These are phyloP conservation scores for Diaporthe ilicicola DNA, from an alignment of 2,329 filamentous ascomycete genomes.

Conservation along the genomic window DNA sequence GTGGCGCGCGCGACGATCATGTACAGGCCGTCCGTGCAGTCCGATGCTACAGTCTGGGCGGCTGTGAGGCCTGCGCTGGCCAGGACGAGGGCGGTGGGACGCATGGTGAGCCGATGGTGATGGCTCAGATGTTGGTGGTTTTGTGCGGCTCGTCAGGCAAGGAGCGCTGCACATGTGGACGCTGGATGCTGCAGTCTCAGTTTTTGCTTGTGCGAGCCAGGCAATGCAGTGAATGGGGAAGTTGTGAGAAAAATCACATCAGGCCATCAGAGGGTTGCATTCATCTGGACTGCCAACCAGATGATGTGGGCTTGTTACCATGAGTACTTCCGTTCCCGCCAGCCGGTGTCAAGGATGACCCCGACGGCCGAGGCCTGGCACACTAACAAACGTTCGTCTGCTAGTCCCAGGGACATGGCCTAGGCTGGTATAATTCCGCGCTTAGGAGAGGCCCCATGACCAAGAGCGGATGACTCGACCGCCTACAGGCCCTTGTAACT, in stretches of 20 bases:
- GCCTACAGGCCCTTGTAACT: not conserved
- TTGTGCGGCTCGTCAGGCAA: not conserved
- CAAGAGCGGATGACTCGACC: not conserved
- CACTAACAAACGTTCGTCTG: not conserved
- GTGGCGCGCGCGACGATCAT: conserved; percentile 40
- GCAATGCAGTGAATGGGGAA: not conserved
- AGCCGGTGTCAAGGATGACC: not conserved
- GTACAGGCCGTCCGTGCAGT: conserved; percentile 34
- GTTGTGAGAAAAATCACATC: not conserved
- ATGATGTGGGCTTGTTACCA: not conserved
- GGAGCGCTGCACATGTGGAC: no score
- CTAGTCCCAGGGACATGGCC: not conserved
- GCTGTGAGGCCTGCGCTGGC: conserved; percentile 19
- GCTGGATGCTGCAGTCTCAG: not conserved
- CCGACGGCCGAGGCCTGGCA: not conserved
- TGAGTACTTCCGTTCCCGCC: not conserved
- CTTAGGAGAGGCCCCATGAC: not conserved
- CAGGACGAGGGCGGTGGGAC: not conserved
- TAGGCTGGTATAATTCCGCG: not conserved
- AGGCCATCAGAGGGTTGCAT: not conserved
- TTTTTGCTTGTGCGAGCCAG: not conserved
- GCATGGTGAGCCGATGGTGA: not conserved
- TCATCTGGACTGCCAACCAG: not conserved
- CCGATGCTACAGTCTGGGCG: conserved; percentile 13
- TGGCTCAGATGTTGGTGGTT: not conserved